Base-by-base conservation (phyloP, 345 rosid genomes). In the Moricandia arvensis region DNA sequence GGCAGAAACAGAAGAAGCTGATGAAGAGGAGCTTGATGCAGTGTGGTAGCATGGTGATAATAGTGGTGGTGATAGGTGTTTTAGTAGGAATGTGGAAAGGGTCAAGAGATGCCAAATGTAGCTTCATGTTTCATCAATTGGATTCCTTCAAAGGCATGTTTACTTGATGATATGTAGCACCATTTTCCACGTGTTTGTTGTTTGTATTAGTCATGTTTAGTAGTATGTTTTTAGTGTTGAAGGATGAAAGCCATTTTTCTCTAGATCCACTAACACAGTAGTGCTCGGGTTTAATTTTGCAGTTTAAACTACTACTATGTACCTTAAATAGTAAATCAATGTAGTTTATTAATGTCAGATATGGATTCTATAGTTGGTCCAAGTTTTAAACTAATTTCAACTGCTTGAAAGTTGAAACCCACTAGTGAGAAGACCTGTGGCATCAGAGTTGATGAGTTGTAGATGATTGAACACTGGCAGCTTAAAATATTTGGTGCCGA, bases 31-130 rank as follows among this genome's bases (percentile, higher is more conserved):
- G 71, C 35, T 37, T 77, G 66, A 15, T 63, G 53, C 71, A 71
- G 66, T 70, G 37, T 64, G 64, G 75, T 24, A 70, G 71, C 24
- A 31, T 71, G 60, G 21, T 77, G 75, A 31, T 77, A 16, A 15
- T 77, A 63, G 33, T 71, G 67, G 80, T 49, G 66, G 38, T 71
- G 75, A 33, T 77, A 65, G 54, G 57, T 15, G 38, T 77, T 54
- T 43, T 77, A 58, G 60, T 77, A 15, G 80, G 71, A 63, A 10
- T 58, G 27, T 77, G 76, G 75, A 71, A 71, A 64, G 80, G 64
- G 60, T 71, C 54, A 0, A 71, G 27, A 65, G 33, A 71, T 77
- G 71, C 55, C 26, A 57, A 71, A 4, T 70, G 60, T 77, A 64
- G 26, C 54, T 64, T 71, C 71, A 18, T 77, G 75, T 71, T 71